Evolutionary conservation across 2,329 filamentous ascomycete genomes (phyloP), one percentile per base, ranked within the genome.

Genomic region (Pochonia chlamydosporia): DNA sequence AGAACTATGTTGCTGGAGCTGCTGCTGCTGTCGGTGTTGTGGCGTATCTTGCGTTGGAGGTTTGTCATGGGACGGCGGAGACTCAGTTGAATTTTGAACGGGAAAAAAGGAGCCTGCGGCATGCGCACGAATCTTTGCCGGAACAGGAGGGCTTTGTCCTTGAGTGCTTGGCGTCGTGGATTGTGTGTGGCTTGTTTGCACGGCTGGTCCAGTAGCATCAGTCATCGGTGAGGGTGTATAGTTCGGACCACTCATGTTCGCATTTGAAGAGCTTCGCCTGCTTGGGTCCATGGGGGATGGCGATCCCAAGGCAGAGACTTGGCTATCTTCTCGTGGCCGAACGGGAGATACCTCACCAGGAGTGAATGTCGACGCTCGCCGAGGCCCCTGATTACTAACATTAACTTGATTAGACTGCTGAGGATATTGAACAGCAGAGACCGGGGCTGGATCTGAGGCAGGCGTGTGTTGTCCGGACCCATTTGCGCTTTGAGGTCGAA

Each of bases 221-320:
- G 40, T 48, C 4, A 26, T 21, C 13, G 54, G 41, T 10, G 48
- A 49, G 11, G 51, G 44, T 3, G 49, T 40, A 39, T 43, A 50
- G 23, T 20, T 44, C 4, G 37, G 30, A 5, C 26, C 48, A 16
- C 40, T 46, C 6, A 24, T 26, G 24, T 40, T 43, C 24, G 51
- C 20, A 30, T 48, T 56, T 1, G 33, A 39, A 9, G 54, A 56
- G 23, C 42, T 43, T 16, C 52, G 48, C 25, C 47, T 49, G 9
- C 39, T 43, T 18, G 46, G 18, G 11, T 53, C 55, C n/a, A 50
- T 28, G 6, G 50, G 51, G 2, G 54, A 52, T 0, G 52, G 52
- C 5, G 53, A 53, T 11, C 47, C 44, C 16, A 54, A 11, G 18
- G 52, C 40, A 1, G 54, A 56, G 2, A 53, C 52, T 20, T 48